A percentile compares a stretch with the other conserved stretches of the same genome.
phyloP scores from a whole-genome alignment of 345 rosid genomes.

The Euclidium syriacum region DNA sequence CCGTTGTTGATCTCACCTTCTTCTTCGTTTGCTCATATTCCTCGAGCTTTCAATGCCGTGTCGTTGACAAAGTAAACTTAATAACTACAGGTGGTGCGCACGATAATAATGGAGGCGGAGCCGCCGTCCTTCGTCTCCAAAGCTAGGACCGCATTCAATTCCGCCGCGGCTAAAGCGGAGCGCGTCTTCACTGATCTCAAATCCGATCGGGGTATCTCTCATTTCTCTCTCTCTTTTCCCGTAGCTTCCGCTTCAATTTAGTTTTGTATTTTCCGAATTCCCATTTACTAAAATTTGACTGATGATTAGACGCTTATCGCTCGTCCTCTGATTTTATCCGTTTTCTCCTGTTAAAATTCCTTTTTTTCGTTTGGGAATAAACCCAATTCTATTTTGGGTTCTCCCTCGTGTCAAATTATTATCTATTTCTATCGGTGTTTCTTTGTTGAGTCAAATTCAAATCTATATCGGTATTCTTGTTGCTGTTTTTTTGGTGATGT shows the following conservation, averaged over 20 bases:
- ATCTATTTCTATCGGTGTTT: conserved; percentile 13
- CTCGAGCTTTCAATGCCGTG: conserved; percentile 24
- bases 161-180: conserved; percentile 98
- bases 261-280: neutral
- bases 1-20: conserved; percentile 26
- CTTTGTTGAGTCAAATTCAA: neutral
- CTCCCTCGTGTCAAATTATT: conserved; percentile 8
- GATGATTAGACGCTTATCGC: conserved; percentile 3
- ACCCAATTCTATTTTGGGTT: conserved; percentile 22
- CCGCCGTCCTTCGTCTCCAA: conserved; percentile 73
- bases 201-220: conserved; percentile 67
- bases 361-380: neutral
- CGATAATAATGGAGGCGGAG: conserved; percentile 48
- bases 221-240: neutral
- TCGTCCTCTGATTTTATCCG: conserved; percentile 22
- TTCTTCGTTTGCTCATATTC: conserved; percentile 4
- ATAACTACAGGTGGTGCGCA: conserved; percentile 37
- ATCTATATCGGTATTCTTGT: neutral
- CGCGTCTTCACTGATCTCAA: conserved; percentile 81
- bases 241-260: conserved; percentile 10
- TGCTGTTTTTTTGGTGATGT: neutral
- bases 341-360: neutral
- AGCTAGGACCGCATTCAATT: conserved; percentile 88
- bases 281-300: conserved; percentile 13
- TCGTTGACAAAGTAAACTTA: conserved; percentile 9